Base-by-base conservation (phyloP, 805 yeast genomes). In the Phaffomyces thermotolerans region DNA sequence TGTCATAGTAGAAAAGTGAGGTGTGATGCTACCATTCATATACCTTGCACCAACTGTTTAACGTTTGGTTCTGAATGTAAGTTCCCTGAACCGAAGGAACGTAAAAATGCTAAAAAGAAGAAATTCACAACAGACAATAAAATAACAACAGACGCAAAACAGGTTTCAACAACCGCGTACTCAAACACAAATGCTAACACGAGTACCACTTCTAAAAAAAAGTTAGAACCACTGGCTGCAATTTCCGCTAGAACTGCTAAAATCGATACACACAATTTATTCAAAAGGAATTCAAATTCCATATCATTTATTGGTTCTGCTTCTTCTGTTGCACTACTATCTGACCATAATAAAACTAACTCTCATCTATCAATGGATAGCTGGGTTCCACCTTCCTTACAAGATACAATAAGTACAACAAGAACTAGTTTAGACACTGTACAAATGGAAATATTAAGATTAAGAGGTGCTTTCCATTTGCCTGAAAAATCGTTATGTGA, bases 1-100 rank as follows among this genome's bases (percentile, higher is more conserved):
- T 85, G 93, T 56, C 79, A 87, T 43, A 73, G 81, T 8, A 68
- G 93, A 31, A 84, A 84, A 54, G 93, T 84, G n/a, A 73, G 89
- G 31, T 84, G 95, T 63, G 87, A 81, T 56, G 85, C 83, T 12
- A 82, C 69, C 13, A 59, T 60, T 30, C 73, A 66, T 43, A 67
- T 69, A 55, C 84, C 84, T 0, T 79, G 85, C 54, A 74, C 89
- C 20, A 83, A 83, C 59, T 83, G 91, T 57, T 68, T 75, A 31
- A 80, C 84, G 4, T 83, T 81, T 60, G 81, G 84, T 8, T 75
- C 86, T 54, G 86, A 79, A 40, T 86, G 90, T 64, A 66, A 68
- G 30, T 69, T 83, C 41, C 90, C 89, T 1, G 83, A 76, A 50
- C 73, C 71, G 25, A 79, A 69, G 54, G 76, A 63, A 42, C 51